Base-by-base conservation (phyloP, 2,329 filamentous ascomycete species). In the Ophiognomonia clavigignenti-juglandacearum region DNA sequence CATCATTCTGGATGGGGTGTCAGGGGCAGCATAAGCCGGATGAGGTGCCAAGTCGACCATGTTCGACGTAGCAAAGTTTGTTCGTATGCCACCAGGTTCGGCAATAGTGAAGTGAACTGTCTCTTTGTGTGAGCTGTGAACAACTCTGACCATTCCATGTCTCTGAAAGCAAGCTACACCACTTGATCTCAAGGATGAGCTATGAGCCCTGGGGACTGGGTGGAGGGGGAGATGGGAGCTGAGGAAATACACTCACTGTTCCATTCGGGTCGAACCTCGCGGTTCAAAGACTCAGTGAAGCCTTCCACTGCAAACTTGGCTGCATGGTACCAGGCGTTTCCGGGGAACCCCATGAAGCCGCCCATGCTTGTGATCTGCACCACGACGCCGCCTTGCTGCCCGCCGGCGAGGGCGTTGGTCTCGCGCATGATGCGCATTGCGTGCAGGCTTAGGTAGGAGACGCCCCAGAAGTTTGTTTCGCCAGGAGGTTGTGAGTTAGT, bases 351-450 rank as follows among this genome's bases (percentile, higher is more conserved):
- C 8, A 59, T 48, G 44, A 60, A 64, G 0, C 70, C 70, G 4
- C 74, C 77, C 56, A 82, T 71, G 3, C 73, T 78, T 5, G 73
- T 77, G 32, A 82, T 60, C 50, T 82, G 75, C 31, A 79, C 61
- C 11, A 82, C 72, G 6, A 76, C 61, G 7, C 77, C 78, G 3
- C 77, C 76, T 38, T 56, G 55, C 26, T 52, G 53, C 35, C 42
- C 69, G 8, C 19, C n/a, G 1, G 8, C 20, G n/a, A n/a, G n/a
- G 10, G 55, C 43, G 38, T 61, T 61, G 34, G 54, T 51, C 20
- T 60, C 57, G 4, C 61, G 57, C 54, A 65, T 59, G 14, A 61
- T 48, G 37, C 55, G 52, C 19, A 65, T 34, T n/a, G 61, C 60
- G 8, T 57, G 54, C 9, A 53, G 51, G 1, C 54, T 57, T 11